These are phyloP conservation scores for Sclerotinia borealis DNA, from an alignment of 2,329 filamentous ascomycete genomes.

Conservation along the genomic window DNA sequence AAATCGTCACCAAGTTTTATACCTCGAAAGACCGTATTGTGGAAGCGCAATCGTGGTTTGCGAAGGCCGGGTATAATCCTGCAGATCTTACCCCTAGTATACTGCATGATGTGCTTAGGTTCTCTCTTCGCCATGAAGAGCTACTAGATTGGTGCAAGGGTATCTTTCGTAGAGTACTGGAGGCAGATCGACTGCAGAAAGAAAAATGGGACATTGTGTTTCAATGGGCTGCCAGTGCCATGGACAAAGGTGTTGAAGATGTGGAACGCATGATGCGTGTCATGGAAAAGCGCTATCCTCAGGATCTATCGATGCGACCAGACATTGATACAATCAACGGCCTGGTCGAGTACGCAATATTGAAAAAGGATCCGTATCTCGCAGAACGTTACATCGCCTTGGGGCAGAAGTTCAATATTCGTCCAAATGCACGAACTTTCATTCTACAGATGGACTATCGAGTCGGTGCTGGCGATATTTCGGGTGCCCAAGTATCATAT, in stretches of 20 bases:
- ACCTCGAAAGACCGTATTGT: constrained; percentile 49
- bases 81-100: neutral
- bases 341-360: constrained; percentile 66
- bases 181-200: constrained; percentile 41
- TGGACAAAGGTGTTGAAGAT: constrained; percentile 65
- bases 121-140: constrained; percentile 50
- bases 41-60: constrained; percentile 64
- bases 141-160: constrained; percentile 55
- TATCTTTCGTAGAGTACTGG: constrained; percentile 44
- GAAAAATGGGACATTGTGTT: constrained; percentile 66
- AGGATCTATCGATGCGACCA: constrained; percentile 45
- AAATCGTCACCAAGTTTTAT: constrained; percentile 57
- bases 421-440: constrained; percentile 63
- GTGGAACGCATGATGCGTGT: constrained; percentile 66
- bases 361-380: constrained; percentile 61
- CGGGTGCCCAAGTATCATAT: constrained; percentile 62
- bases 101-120: constrained; percentile 51
- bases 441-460: constrained; percentile 71
- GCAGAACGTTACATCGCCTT: constrained; percentile 69
- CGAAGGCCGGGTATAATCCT: constrained; percentile 34
- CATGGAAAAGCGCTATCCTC: constrained; percentile 48
- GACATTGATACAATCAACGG: constrained; percentile 70
- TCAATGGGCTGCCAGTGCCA: constrained; percentile 65
- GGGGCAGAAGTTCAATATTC: constrained; percentile 57
- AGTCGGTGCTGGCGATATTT: constrained; percentile 65